A percentile compares a stretch with the other conserved stretches of the same genome.
Evolutionary conservation across 2,329 filamentous ascomycete genomes (phyloP).

Genomic region (Neofusicoccum sp.): DNA sequence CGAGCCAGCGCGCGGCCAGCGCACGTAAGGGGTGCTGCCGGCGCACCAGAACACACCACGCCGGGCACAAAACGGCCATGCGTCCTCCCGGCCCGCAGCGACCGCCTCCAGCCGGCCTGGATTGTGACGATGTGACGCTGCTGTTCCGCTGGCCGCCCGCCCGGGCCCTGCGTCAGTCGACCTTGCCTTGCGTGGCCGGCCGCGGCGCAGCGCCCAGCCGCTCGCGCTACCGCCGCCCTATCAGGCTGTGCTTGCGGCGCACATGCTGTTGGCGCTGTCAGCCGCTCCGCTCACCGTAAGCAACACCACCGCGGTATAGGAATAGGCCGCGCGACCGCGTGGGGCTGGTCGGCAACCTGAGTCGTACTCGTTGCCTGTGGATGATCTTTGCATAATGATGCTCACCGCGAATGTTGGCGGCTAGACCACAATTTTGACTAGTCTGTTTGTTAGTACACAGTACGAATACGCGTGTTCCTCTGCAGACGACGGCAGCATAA

Average conservation of each 20-base stretch:
- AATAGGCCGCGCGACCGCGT: neutral
- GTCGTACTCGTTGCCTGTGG: neutral
- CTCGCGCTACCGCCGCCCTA: neutral
- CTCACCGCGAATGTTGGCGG: neutral
- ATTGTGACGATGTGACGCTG: too few relatives aligned
- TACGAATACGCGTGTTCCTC: neutral
- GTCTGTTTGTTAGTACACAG: neutral
- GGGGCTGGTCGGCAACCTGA: neutral
- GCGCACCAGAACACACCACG: neutral
- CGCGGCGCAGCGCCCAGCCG: neutral
- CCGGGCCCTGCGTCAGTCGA: neutral
- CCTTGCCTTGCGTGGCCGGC: neutral
- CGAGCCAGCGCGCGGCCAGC: neutral
- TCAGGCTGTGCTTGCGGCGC: slow-evolving; percentile 1
- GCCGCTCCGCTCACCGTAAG: slow-evolving; percentile 5
- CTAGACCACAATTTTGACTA: neutral
- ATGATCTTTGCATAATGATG: neutral
- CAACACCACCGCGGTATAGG: neutral
- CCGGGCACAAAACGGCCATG: too few relatives aligned
- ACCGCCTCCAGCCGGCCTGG: too few relatives aligned
- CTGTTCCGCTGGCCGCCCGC: too few relatives aligned
- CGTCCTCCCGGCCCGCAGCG: too few relatives aligned
- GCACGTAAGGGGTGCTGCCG: neutral
- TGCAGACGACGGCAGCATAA: neutral
- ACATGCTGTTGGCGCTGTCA: neutral